Conservation (phyloP, 1,284 basidiomycete species). For the Grifola frondosa region DNA sequence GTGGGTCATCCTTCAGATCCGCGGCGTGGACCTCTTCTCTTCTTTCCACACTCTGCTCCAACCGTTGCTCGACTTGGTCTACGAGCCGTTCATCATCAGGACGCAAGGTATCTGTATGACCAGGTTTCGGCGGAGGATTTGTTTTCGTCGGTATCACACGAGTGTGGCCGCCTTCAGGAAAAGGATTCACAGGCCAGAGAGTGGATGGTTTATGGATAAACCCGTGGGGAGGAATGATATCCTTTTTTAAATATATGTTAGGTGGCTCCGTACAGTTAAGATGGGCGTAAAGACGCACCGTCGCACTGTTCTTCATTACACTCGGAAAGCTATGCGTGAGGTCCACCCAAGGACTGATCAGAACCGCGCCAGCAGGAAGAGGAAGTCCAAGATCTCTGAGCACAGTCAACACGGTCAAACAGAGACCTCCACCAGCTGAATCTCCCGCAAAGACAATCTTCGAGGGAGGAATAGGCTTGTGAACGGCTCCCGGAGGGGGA, state of each 20-base stretch:
- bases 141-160: slow-evolving; percentile 39
- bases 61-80: slow-evolving; percentile 22
- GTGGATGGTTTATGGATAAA: slow-evolving; percentile 60
- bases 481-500: slow-evolving; percentile 70
- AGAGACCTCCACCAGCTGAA: slow-evolving; percentile 80
- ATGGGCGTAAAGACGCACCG: slow-evolving; percentile 49
- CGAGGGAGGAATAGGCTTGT: slow-evolving; percentile 66
- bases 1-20: slow-evolving; percentile 21
- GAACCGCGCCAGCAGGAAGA: slow-evolving; percentile 72
- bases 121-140: slow-evolving; percentile 48
- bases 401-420: slow-evolving; percentile 66
- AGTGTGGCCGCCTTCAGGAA: slow-evolving; percentile 35
- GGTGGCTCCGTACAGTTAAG: slow-evolving; percentile 28
- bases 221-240: slow-evolving; percentile 62
- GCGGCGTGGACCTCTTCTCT: slow-evolving; percentile 18
- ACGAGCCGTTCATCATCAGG: slow-evolving; percentile 33
- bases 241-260: slow-evolving; percentile 37
- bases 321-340: slow-evolving; percentile 85
- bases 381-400: slow-evolving; percentile 76
- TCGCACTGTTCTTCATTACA: slow-evolving; percentile 70
- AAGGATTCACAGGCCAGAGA: slow-evolving; percentile 52
- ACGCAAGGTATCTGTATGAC: slow-evolving; percentile 49
- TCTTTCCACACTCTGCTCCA: slow-evolving; percentile 14
- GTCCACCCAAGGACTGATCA: slow-evolving; percentile 84
- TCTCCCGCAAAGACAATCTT: slow-evolving; percentile 84